phyloP scores from a whole-genome alignment of 768 basidiomycete genomes.

The Clitopilus hobsonii region DNA sequence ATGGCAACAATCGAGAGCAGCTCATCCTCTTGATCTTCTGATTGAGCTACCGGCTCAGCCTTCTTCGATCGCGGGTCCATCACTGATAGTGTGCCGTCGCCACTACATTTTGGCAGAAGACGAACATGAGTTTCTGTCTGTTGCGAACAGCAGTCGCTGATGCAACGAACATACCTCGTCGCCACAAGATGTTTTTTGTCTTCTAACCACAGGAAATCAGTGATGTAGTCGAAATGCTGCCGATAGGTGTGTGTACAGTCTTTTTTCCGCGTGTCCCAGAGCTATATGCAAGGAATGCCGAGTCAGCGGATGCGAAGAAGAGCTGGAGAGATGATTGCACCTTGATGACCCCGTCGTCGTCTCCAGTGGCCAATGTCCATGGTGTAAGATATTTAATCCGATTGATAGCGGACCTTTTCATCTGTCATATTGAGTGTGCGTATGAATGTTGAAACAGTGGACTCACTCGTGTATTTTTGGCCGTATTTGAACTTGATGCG shows the following conservation, averaged over 20 bases:
- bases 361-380: conserved; percentile 78
- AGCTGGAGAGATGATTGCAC: conserved; percentile 31
- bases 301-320: not conserved
- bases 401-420: conserved; percentile 70
- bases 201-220: conserved; percentile 83
- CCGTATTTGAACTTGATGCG: conserved; percentile 47
- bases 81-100: conserved; percentile 90
- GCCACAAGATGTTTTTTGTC: conserved; percentile 83
- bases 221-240: conserved; percentile 94
- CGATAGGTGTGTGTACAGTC: conserved; percentile 63
- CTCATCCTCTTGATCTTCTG: conserved; percentile 96
- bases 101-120: conserved; percentile 41
- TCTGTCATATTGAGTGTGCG: conserved; percentile 23
- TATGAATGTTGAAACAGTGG: no score
- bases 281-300: conserved; percentile 40
- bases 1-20: conserved; percentile 82
- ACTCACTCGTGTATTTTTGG: conserved; percentile 66
- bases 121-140: not conserved
- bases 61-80: conserved; percentile 87
- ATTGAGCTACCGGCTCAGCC: conserved; percentile 71
- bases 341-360: conserved; percentile 94
- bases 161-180: conserved; percentile 60
- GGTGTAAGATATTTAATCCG: conserved; percentile 71
- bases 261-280: conserved; percentile 83
- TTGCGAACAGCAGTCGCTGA: not conserved